Evolutionary conservation across 192 early-diverging fungal genomes (phyloP).

Genomic region (Phlyctochytrium bullatum): DNA sequence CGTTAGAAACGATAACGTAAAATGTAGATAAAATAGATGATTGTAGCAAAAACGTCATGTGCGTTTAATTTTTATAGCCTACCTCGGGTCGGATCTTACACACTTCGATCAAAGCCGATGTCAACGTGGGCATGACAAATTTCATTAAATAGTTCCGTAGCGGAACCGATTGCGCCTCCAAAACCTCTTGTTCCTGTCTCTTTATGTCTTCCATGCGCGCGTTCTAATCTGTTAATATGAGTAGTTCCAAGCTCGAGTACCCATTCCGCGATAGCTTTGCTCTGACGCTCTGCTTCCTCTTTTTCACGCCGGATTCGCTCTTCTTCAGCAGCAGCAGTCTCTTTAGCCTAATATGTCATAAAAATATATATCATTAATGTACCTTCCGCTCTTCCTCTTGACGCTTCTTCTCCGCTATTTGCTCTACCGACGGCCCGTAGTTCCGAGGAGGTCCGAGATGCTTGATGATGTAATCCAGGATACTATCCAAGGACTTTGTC

Average conservation of each 20-base stretch:
- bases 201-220: slow-evolving; percentile 55
- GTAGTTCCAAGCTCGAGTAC: slow-evolving; percentile 28
- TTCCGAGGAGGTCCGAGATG: slow-evolving; percentile 55
- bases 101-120: slow-evolving; percentile 62
- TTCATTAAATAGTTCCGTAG: slow-evolving; percentile 63
- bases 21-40: not conserved
- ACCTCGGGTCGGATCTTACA: slow-evolving; percentile 62
- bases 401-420: slow-evolving; percentile 48
- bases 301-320: slow-evolving; percentile 45
- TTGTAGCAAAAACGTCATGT: not conserved
- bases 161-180: slow-evolving; percentile 60
- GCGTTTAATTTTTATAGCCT: not conserved
- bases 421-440: slow-evolving; percentile 57
- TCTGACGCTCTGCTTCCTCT: slow-evolving; percentile 54
- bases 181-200: slow-evolving; percentile 62
- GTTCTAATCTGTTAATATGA: slow-evolving; percentile 34
- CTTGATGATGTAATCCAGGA: slow-evolving; percentile 44
- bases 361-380: not conserved
- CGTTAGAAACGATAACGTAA: not conserved
- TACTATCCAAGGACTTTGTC: slow-evolving; percentile 25
- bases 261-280: slow-evolving; percentile 59
- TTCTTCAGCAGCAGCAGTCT: slow-evolving; percentile 44
- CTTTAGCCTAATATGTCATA: slow-evolving; percentile 30
- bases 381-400: slow-evolving; percentile 45
- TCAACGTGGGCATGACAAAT: slow-evolving; percentile 61